These are phyloP conservation scores for Dendrostoma leiphaemia DNA, from an alignment of 2,329 filamentous ascomycete species.

Conservation along the genomic window DNA sequence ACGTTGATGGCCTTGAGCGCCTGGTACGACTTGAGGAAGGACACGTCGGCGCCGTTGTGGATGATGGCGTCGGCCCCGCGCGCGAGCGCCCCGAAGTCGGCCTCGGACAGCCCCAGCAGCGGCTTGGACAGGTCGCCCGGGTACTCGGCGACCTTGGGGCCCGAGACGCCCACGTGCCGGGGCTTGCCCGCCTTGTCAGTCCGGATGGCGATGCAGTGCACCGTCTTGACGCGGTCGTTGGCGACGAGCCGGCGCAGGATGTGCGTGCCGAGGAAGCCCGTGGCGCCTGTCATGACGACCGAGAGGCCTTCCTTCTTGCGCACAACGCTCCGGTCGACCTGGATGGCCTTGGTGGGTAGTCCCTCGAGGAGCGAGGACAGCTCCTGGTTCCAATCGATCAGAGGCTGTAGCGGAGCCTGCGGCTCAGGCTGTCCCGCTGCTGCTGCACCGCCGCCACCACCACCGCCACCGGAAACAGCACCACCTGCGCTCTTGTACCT, in stretches of 20 bases:
- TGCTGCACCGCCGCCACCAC: no score
- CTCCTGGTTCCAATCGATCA: no score
- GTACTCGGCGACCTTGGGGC: background rate
- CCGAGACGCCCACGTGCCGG: background rate
- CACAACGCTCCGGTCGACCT: no score
- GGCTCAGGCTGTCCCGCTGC: no score
- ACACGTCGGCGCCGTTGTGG: slow-evolving; percentile 45
- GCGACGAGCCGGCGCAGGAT: slow-evolving; percentile 36
- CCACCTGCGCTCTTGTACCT: no score
- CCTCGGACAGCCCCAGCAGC: background rate
- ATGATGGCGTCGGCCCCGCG: slow-evolving; percentile 41
- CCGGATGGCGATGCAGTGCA: slow-evolving; percentile 44
- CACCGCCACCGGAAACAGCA: no score
- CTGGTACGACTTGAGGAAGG: slow-evolving; percentile 35
- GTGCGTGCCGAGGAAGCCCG: slow-evolving; percentile 37
- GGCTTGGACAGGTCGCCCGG: background rate
- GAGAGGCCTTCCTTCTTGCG: no score
- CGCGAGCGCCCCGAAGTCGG: background rate
- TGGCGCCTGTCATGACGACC: slow-evolving; percentile 36
- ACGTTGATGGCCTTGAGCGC: slow-evolving; percentile 34
- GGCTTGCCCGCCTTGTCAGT: background rate
- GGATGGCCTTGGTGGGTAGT: no score
- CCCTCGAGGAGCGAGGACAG: no score
- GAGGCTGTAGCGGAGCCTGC: no score
- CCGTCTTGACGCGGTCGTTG: slow-evolving; percentile 27